Percentiles rank a stretch among this genome's conserved stretches.
These are phyloP conservation scores for Sicyos edulis DNA, from an alignment of 306 rosid genomes.

Conservation along the genomic window DNA sequence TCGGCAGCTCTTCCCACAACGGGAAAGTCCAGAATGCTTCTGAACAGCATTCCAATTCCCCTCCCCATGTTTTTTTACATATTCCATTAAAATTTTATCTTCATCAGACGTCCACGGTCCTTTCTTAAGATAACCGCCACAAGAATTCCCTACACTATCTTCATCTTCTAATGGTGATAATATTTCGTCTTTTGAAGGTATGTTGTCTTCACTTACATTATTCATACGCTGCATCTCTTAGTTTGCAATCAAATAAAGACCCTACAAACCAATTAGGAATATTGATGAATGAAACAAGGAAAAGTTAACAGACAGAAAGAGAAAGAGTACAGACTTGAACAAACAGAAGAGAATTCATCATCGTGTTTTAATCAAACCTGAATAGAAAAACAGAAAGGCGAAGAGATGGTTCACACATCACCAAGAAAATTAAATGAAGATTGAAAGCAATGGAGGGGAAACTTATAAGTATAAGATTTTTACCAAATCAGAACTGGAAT, in stretches of 20 bases:
- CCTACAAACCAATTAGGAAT: conserved; percentile 23
- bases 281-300: conserved; percentile 31
- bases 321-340: conserved; percentile 14
- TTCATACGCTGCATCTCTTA: conserved; percentile 48
- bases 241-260: conserved; percentile 28
- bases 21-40: conserved; percentile 78
- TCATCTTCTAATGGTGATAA: conserved; percentile 51
- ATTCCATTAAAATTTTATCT: conserved; percentile 81
- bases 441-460: conserved; percentile 2
- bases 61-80: conserved; percentile 86
- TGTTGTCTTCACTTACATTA: conserved; percentile 51
- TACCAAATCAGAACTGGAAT: not conserved
- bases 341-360: not conserved
- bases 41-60: conserved; percentile 99
- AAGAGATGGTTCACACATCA: not conserved
- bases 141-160: conserved; percentile 38
- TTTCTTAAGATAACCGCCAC: conserved; percentile 54
- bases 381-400: not conserved
- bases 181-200: conserved; percentile 35
- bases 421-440: conserved; percentile 11
- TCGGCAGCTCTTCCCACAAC: conserved; percentile 98
- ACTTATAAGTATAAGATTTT: not conserved
- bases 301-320: conserved; percentile 19
- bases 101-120: conserved; percentile 96
- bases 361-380: not conserved